These are phyloP conservation scores for Phytophthora meadii DNA, from an alignment of 352 stramenopile species.

Conservation along the genomic window DNA sequence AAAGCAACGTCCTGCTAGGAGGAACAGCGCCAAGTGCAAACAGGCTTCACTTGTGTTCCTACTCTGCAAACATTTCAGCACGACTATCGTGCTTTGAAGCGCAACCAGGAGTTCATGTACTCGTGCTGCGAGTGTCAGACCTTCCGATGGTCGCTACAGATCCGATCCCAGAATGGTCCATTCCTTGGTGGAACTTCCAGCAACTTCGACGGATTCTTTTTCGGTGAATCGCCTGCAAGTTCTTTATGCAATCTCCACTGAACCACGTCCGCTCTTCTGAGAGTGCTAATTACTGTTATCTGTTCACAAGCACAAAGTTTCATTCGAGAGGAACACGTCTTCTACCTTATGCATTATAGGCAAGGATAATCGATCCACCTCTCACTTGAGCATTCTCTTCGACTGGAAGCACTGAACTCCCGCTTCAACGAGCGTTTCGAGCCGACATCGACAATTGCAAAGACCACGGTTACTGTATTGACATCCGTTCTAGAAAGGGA, in stretches of 20 bases:
- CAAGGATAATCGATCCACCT: not conserved
- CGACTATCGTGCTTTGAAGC: too few species aligned
- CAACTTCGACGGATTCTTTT: conserved; percentile 11
- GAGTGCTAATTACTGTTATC: not conserved
- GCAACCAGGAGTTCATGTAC: too few species aligned
- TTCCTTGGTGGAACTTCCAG: not conserved
- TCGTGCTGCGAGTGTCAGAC: too few species aligned
- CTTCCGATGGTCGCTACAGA: not conserved
- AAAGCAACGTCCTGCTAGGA: too few species aligned
- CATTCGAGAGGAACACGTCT: not conserved
- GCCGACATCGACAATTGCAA: not conserved
- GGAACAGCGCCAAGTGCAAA: too few species aligned
- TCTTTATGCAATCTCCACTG: not conserved
- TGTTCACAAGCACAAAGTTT: not conserved
- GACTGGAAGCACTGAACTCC: not conserved
- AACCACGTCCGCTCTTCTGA: too few species aligned
- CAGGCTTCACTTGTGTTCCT: too few species aligned
- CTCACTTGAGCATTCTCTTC: too few species aligned
- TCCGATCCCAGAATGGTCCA: conserved; percentile 9
- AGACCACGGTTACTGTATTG: not conserved
- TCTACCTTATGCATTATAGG: not conserved
- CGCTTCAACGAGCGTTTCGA: conserved; percentile 5
- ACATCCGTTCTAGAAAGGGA: too few species aligned
- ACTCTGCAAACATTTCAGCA: too few species aligned
- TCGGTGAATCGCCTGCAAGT: conserved; percentile 1